Evolutionary conservation across 345 rosid genomes (phyloP).

Genomic region (Kernera saxatilis): DNA sequence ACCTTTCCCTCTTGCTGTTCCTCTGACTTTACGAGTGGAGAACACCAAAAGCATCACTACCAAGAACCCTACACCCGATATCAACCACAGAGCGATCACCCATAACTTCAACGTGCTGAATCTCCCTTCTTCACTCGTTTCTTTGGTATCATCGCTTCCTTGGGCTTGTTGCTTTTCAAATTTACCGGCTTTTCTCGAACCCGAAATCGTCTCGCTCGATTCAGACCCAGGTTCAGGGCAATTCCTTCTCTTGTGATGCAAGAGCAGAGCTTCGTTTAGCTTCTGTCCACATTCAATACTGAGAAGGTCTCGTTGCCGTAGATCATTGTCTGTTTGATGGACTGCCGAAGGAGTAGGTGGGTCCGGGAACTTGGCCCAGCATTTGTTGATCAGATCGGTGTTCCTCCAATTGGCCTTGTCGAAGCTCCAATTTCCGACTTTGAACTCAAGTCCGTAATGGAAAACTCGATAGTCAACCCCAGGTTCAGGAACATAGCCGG

Average conservation of each 20-base stretch:
- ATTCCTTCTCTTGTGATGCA: conserved; percentile 73
- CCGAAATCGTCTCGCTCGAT: conserved; percentile 2
- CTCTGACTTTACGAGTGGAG: conserved; percentile 53
- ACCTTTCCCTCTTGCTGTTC: conserved; percentile 48
- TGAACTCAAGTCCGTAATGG: conserved; percentile 89
- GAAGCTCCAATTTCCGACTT: conserved; percentile 93
- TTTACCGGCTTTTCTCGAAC: conserved; percentile 19
- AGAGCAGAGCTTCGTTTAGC: conserved; percentile 66
- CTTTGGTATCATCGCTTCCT: conserved; percentile 32
- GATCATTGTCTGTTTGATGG: conserved; percentile 41
- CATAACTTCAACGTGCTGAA: conserved; percentile 64
- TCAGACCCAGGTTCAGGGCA: conserved; percentile 50
- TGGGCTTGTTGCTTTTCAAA: conserved; percentile 4
- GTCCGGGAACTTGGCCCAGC: conserved; percentile 91
- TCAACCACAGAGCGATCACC: conserved; percentile 64
- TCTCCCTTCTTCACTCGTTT: conserved; percentile 41
- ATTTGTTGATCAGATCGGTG: conserved; percentile 60
- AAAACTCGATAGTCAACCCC: conserved; percentile 78
- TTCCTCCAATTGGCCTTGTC: conserved; percentile 96
- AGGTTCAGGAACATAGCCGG: conserved; percentile 83
- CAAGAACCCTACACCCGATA: conserved; percentile 72
- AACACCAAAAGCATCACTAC: conserved; percentile 50
- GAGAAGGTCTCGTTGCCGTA: conserved; percentile 65
- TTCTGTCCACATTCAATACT: conserved; percentile 87
- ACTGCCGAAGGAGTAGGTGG: conserved; percentile 69